Conservation (phyloP, 1,284 basidiomycete species). For the Erythrobasidium hasegawianum region DNA sequence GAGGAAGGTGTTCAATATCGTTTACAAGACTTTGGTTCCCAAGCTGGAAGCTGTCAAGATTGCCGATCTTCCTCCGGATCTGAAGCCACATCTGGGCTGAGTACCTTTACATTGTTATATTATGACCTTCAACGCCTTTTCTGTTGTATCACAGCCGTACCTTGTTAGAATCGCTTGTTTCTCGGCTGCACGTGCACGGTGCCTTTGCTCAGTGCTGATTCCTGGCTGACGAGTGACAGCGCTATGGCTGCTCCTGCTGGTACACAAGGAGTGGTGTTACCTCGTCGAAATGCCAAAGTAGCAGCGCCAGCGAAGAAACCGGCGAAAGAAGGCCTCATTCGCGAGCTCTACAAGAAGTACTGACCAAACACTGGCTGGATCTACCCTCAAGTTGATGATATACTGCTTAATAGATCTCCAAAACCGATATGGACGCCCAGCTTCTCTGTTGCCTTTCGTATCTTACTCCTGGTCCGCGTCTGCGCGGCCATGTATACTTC, state of each 20-base stretch:
- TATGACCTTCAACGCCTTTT: too few relatives aligned
- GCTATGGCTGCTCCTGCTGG: conserved; percentile 4
- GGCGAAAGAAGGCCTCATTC: conserved; percentile 26
- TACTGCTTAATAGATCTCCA: conserved; percentile 1
- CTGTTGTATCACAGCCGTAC: too few relatives aligned
- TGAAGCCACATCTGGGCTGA: too few relatives aligned
- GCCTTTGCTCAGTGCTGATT: too few relatives aligned
- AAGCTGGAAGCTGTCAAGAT: conserved; percentile 24
- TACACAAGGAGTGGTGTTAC: conserved; percentile 3
- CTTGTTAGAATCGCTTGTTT: too few relatives aligned
- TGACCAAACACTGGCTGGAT: neutral
- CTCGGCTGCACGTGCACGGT: too few relatives aligned
- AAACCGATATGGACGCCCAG: conserved; percentile 72
- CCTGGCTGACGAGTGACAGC: neutral
- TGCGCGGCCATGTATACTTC: conserved; percentile 85
- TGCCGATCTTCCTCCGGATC: conserved; percentile 4
- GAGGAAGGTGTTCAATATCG: conserved; percentile 15
- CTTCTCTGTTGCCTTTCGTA: conserved; percentile 74
- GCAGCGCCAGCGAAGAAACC: neutral
- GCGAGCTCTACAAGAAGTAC: conserved; percentile 31
- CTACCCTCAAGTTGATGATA: neutral
- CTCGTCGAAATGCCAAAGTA: neutral
- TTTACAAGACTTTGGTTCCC: conserved; percentile 14
- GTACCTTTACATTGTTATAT: too few relatives aligned
- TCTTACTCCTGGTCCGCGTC: conserved; percentile 76